phyloP scores from a whole-genome alignment of 257 asterid genomes.

The Solanum tarapatanum region DNA sequence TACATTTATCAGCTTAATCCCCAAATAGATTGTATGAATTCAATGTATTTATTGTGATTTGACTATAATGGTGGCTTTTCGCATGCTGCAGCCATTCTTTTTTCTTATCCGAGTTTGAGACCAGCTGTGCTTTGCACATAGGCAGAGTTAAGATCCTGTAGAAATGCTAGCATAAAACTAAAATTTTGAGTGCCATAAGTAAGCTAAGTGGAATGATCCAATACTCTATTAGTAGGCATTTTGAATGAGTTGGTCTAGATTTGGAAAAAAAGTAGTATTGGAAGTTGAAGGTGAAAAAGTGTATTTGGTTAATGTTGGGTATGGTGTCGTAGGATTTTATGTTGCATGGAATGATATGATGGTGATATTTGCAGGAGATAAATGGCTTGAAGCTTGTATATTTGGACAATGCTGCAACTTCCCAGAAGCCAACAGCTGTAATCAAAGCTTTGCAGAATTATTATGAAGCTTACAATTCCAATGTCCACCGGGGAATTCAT shows the following conservation, averaged over 20 bases:
- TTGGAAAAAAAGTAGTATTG: neutral
- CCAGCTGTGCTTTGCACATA: neutral
- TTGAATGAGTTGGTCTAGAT: neutral
- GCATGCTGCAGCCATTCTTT: neutral
- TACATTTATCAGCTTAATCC: neutral
- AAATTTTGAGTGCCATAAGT: neutral
- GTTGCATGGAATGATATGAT: neutral
- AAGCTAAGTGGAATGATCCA: neutral
- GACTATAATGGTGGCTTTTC: neutral
- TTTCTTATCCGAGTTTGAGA: neutral
- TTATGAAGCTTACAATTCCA: slow-evolving; percentile 71
- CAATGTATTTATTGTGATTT: neutral
- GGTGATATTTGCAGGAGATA: slow-evolving; percentile 49
- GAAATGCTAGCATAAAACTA: neutral
- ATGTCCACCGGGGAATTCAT: slow-evolving; percentile 97
- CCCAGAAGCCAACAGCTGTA: slow-evolving; percentile 87
- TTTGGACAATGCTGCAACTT: slow-evolving; percentile 98
- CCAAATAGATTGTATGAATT: neutral
- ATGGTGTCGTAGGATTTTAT: neutral
- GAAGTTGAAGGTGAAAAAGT: neutral
- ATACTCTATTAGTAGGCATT: neutral
- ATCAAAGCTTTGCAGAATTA: slow-evolving; percentile 55
- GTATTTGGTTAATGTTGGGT: neutral
- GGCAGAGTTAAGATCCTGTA: neutral
- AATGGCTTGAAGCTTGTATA: slow-evolving; percentile 81